phyloP scores from a whole-genome alignment of 306 rosid species.

The Pyrus betulifolia region DNA sequence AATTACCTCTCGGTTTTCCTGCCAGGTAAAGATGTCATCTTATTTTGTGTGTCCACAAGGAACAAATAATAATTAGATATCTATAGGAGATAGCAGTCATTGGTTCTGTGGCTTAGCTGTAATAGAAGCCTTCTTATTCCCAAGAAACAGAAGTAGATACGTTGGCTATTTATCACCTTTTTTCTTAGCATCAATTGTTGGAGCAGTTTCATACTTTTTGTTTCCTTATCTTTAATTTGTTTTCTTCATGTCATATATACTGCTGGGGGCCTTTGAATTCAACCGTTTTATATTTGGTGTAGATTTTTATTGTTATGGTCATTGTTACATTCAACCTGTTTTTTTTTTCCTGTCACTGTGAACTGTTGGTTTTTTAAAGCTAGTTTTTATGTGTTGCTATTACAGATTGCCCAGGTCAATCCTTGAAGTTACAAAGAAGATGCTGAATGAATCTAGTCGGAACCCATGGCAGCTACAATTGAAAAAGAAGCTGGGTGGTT shows the following conservation, averaged over 20 bases:
- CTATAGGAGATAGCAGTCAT: background rate
- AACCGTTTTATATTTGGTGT: background rate
- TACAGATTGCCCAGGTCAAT: constrained; percentile 79
- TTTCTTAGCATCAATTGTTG: background rate
- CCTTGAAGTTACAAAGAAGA: constrained; percentile 78
- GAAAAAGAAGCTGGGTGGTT: constrained; percentile 98
- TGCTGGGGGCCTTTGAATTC: background rate
- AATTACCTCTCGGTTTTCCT: constrained; percentile 91
- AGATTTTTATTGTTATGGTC: background rate
- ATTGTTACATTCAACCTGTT: background rate
- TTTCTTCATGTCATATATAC: background rate
- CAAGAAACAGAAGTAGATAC: no score
- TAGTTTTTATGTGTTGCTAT: background rate
- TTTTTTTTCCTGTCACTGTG: background rate
- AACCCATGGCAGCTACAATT: constrained; percentile 63
- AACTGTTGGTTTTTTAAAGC: background rate
- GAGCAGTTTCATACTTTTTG: background rate
- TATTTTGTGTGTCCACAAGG: background rate
- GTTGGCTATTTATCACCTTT: background rate
- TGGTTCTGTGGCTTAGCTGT: background rate
- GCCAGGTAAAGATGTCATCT: constrained; percentile 46
- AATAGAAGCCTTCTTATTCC: background rate
- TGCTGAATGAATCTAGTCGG: constrained; percentile 69
- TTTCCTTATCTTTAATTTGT: no score
- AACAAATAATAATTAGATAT: background rate